These are phyloP conservation scores for Ligustrum vulgare DNA, from an alignment of 257 asterid genomes.

Conservation along the genomic window DNA sequence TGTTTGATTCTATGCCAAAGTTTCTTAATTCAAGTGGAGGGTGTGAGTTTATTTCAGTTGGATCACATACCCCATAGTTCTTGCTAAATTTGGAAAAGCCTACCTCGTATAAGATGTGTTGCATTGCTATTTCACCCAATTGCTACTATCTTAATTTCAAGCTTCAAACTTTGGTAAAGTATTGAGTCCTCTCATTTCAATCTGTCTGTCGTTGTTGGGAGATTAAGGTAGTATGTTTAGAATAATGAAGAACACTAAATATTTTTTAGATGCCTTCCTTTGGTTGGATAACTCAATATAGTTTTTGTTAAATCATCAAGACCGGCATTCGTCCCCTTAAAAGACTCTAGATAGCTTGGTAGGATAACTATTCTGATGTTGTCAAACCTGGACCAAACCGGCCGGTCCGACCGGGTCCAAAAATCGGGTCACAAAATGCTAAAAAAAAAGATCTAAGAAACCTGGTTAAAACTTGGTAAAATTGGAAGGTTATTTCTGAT, in stretches of 20 bases:
- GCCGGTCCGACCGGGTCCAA: too few relatives aligned
- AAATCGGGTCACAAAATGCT: too few relatives aligned
- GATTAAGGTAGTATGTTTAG: neutral
- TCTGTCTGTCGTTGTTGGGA: neutral
- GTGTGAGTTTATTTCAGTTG: neutral
- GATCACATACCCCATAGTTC: neutral
- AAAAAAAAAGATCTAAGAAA: too few relatives aligned
- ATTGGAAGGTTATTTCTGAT: too few relatives aligned
- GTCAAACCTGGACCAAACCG: too few relatives aligned
- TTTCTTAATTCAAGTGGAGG: slow-evolving; percentile 1
- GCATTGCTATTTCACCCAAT: neutral
- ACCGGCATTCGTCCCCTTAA: neutral
- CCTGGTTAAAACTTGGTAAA: too few relatives aligned
- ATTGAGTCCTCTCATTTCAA: neutral
- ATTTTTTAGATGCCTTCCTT: neutral
- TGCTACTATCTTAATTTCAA: neutral
- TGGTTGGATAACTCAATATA: neutral
- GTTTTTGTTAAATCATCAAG: neutral
- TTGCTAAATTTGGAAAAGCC: neutral
- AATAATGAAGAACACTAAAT: neutral
- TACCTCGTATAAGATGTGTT: neutral
- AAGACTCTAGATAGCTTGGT: neutral
- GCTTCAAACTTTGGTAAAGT: neutral
- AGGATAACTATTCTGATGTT: neutral
- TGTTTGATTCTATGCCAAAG: slow-evolving; percentile 13